These are phyloP conservation scores for Talaromyces sp. DNA, from an alignment of 2,329 filamentous ascomycete species.

Conservation along the genomic window DNA sequence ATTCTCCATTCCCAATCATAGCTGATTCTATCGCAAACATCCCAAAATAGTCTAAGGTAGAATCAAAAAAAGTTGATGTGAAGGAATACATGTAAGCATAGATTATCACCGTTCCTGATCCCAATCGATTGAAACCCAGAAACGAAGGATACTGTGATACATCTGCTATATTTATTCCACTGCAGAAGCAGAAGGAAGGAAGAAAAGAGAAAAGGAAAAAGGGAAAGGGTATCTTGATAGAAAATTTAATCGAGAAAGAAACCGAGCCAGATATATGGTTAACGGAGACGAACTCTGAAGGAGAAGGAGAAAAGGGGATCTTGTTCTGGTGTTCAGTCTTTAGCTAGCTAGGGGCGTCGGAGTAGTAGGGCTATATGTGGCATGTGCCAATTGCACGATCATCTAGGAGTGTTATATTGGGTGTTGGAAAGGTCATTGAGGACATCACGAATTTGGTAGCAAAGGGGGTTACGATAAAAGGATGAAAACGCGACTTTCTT, in stretches of 20 bases:
- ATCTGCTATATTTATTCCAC: too few relatives aligned
- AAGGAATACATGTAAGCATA: too few relatives aligned
- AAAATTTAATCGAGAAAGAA: not conserved
- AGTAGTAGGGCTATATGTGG: not conserved
- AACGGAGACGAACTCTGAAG: not conserved
- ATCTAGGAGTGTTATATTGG: not conserved
- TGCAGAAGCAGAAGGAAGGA: too few relatives aligned
- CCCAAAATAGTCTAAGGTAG: not conserved
- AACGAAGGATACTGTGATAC: not conserved
- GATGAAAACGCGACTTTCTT: conserved; percentile 1
- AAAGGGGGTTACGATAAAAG: conserved; percentile 13
- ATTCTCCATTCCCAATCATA: not conserved
- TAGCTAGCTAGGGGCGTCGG: not conserved
- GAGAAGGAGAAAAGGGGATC: not conserved
- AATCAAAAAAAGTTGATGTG: not conserved
- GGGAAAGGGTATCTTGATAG: not conserved
- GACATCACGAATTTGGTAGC: not conserved
- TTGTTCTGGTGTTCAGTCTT: not conserved
- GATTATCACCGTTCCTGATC: too few relatives aligned
- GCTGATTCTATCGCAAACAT: not conserved
- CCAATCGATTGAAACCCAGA: not conserved
- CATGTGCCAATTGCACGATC: not conserved
- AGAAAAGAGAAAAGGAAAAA: not conserved
- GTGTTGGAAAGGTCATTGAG: not conserved
- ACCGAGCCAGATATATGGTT: too few relatives aligned